Conservation (phyloP, 257 asterid genomes). For the Nicotiana paniculata region DNA sequence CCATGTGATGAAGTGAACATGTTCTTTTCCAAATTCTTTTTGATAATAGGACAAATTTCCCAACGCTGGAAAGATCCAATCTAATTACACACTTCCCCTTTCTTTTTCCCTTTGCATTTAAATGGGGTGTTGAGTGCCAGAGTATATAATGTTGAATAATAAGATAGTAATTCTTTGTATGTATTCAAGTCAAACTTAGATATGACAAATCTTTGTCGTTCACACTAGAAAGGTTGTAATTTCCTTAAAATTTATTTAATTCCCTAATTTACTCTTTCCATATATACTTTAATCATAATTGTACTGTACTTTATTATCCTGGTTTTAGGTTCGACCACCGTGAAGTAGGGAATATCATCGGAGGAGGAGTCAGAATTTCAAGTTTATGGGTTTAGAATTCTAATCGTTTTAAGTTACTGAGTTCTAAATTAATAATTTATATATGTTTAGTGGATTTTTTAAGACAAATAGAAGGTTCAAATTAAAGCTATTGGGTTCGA, state of each 20-base stretch:
- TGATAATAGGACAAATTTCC: slow-evolving; percentile 19
- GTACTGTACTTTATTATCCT: slow-evolving; percentile 1
- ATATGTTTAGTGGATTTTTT: no score
- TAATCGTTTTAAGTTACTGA: no score
- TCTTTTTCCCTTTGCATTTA: background rate
- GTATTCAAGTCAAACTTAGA: slow-evolving; percentile 11
- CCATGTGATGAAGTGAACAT: slow-evolving; percentile 19
- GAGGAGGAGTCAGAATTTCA: no score
- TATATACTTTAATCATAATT: background rate
- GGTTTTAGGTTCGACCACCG: background rate
- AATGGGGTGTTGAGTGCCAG: background rate
- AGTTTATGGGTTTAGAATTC: no score
- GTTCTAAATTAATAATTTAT: no score
- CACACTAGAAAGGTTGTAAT: background rate
- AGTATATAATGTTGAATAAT: background rate
- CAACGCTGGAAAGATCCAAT: slow-evolving; percentile 23
- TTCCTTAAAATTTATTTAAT: background rate
- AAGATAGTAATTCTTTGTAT: background rate
- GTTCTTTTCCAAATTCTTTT: slow-evolving; percentile 6
- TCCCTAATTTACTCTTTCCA: background rate
- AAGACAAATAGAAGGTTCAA: no score
- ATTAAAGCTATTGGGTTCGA: no score
- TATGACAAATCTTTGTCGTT: slow-evolving; percentile 13
- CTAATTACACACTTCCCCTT: background rate
- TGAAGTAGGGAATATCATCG: background rate